Evolutionary conservation across 1,284 basidiomycete genomes (phyloP).

Genomic region (Marasmius sp.): DNA sequence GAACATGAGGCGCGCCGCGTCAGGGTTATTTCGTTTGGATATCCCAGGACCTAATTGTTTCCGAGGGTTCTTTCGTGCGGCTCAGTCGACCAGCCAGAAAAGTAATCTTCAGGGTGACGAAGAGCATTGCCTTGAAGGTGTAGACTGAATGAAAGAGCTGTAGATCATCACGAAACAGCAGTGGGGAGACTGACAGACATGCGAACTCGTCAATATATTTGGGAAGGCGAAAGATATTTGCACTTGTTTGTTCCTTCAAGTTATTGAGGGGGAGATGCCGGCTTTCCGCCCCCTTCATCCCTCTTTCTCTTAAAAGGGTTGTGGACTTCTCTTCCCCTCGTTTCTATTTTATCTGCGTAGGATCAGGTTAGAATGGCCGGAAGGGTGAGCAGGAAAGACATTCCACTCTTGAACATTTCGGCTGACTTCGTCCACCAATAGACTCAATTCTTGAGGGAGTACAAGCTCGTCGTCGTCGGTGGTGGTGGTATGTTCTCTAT

Average conservation of each 20-base stretch:
- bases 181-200: background rate
- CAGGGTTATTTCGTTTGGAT: too few relatives aligned
- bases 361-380: conserved; percentile 12
- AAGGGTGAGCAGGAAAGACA: conserved; percentile 4
- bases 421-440: conserved; percentile 26
- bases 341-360: background rate
- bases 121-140: background rate
- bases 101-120: background rate
- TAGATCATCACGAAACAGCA: background rate
- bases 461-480: conserved; percentile 96
- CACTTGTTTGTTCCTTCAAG: background rate
- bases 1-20: too few relatives aligned
- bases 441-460: conserved; percentile 93
- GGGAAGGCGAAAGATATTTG: background rate
- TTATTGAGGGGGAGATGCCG: background rate
- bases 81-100: background rate
- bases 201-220: background rate
- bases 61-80: background rate
- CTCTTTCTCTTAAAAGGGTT: conserved; percentile 2
- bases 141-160: too few relatives aligned
- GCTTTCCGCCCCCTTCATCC: background rate
- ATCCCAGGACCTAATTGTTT: too few relatives aligned
- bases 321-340: background rate
- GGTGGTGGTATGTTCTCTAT: conserved; percentile 75
- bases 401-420: background rate